Evolutionary conservation across 2,329 filamentous ascomycete species (phyloP).

Genomic region (Aspergillus pseudonomiae): DNA sequence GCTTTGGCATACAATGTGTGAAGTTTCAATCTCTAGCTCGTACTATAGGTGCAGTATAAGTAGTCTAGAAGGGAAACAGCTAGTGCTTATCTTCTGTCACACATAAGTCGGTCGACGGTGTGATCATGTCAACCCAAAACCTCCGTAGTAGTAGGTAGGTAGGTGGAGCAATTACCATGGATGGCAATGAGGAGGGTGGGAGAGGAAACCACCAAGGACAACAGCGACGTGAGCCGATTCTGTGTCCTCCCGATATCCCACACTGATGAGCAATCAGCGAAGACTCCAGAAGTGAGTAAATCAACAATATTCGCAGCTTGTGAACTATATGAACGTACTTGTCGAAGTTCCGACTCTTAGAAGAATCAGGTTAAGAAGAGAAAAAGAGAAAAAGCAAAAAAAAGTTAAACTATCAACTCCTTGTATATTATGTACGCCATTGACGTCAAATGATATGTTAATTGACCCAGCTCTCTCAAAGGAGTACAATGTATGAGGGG

Average conservation of each 20-base stretch:
- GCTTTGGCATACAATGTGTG: background rate
- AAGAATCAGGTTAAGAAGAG: conserved; percentile 5
- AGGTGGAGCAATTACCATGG: background rate
- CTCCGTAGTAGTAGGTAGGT: background rate
- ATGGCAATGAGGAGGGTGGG: background rate
- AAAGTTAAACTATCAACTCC: conserved; percentile 11
- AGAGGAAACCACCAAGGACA: background rate
- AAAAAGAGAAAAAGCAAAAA: conserved; percentile 14
- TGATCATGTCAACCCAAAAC: background rate
- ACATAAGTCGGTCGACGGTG: background rate
- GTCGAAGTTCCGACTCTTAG: background rate
- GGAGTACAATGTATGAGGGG: conserved; percentile 15
- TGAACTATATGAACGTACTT: conserved; percentile 6
- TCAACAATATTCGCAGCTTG: conserved; percentile 5
- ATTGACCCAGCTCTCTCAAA: conserved; percentile 12
- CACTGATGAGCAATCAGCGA: background rate
- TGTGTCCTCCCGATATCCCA: background rate
- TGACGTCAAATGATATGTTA: conserved; percentile 19
- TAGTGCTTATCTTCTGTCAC: background rate
- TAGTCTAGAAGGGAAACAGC: background rate
- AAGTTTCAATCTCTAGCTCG: background rate
- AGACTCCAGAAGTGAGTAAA: background rate
- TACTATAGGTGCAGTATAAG: background rate
- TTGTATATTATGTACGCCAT: conserved; percentile 27
- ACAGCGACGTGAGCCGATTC: background rate